A percentile compares a stretch with the other conserved stretches of the same genome.
Conservation (phyloP, 441 rosid genomes). For the Adansonia gregorii region DNA sequence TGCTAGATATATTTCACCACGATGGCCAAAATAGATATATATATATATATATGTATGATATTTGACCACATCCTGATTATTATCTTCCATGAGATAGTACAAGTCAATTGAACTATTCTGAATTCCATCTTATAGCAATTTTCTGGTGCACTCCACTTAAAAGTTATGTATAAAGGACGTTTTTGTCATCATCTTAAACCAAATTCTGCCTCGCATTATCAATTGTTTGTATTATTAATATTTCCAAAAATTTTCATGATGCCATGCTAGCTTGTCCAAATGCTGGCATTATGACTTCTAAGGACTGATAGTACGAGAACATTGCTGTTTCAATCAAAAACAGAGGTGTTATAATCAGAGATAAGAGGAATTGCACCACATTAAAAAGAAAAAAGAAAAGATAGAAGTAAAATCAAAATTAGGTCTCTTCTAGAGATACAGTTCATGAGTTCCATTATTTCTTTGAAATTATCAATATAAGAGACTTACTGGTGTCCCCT, state of each 20-base stretch:
- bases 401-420: slow-evolving; percentile 6
- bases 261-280: not conserved
- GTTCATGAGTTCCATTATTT: slow-evolving; percentile 14
- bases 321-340: slow-evolving; percentile 6
- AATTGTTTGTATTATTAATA: slow-evolving; percentile 5
- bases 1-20: not conserved
- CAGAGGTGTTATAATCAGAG: slow-evolving; percentile 8
- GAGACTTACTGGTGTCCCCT: slow-evolving; percentile 87
- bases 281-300: not conserved
- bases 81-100: not conserved
- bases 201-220: slow-evolving; percentile 6
- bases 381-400: slow-evolving; percentile 4
- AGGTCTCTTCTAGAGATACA: not conserved
- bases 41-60: too few relatives aligned
- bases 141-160: not conserved
- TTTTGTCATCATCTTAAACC: slow-evolving; percentile 4
- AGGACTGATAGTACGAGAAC: not conserved
- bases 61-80: not conserved
- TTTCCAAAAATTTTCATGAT: slow-evolving; percentile 5
- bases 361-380: not conserved
- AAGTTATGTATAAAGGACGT: not conserved
- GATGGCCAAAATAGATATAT: too few relatives aligned
- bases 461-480: not conserved
- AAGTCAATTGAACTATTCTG: not conserved
- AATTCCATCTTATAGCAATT: slow-evolving; percentile 1